Evolutionary conservation across 345 rosid species (phyloP).

Genomic region (Euphorbia pulcherrima): DNA sequence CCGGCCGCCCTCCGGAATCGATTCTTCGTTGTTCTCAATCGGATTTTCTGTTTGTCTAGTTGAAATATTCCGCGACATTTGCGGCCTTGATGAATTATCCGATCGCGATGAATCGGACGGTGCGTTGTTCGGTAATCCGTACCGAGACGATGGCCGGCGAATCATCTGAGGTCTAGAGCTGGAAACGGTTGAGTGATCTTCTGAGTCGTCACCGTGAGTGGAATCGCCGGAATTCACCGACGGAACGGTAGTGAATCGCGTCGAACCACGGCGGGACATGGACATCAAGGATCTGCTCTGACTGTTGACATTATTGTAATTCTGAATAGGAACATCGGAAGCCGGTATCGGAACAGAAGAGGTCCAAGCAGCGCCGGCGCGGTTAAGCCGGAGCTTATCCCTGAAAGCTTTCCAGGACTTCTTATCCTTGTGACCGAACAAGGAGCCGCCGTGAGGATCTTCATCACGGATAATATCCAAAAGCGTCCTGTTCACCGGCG

Average conservation of each 20-base stretch:
- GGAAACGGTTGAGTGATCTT: conserved; percentile 1
- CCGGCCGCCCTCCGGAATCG: conserved; percentile 35
- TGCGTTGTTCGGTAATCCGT: conserved; percentile 22
- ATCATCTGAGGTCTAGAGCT: conserved; percentile 35
- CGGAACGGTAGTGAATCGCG: conserved; percentile 25
- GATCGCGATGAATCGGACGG: conserved; percentile 19
- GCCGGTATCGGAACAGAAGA: conserved; percentile 49
- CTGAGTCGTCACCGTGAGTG: conserved; percentile 8
- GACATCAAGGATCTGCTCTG: conserved; percentile 27
- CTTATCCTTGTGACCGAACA: conserved; percentile 44
- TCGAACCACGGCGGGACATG: conserved; percentile 20
- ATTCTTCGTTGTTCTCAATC: conserved; percentile 23
- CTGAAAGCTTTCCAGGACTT: conserved; percentile 76
- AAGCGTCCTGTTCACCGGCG: conserved; percentile 32
- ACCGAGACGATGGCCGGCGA: conserved; percentile 48
- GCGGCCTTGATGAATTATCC: conserved; percentile 38
- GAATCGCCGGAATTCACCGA: conserved; percentile 16
- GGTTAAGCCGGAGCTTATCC: conserved; percentile 60
- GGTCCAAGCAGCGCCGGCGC: conserved; percentile 67
- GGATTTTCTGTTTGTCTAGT: conserved; percentile 17
- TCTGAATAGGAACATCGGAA: conserved; percentile 47
- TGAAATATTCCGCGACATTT: conserved; percentile 49
- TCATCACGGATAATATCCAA: conserved; percentile 62
- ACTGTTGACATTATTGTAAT: not conserved
- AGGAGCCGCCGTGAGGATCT: conserved; percentile 32